Evolutionary conservation across 768 basidiomycete genomes (phyloP).

Genomic region (Rhodotorula babjevae): DNA sequence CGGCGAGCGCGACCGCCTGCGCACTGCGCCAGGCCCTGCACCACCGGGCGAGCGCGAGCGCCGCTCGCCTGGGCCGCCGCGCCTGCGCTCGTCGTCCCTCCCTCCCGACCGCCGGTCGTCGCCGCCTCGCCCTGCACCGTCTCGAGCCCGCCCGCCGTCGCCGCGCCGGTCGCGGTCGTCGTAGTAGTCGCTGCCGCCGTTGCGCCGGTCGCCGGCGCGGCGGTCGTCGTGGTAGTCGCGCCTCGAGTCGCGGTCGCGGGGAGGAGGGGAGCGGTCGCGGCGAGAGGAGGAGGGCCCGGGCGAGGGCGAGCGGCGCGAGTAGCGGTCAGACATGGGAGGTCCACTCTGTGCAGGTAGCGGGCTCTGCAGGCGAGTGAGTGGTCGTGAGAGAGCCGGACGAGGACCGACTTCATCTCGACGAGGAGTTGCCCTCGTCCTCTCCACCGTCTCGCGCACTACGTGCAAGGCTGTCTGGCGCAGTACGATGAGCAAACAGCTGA

Average conservation of each 20-base stretch:
- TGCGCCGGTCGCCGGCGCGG: not conserved
- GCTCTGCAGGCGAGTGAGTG: too few relatives aligned
- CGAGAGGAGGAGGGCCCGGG: not conserved
- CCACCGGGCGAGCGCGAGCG: not conserved
- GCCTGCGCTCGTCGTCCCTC: constrained; percentile 13
- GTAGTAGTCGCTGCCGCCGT: not conserved
- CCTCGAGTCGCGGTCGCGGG: not conserved
- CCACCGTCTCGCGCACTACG: too few relatives aligned
- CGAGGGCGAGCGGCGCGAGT: not conserved
- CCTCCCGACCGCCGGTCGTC: not conserved
- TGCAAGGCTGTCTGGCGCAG: too few relatives aligned
- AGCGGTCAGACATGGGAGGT: not conserved
- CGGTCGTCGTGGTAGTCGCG: not conserved
- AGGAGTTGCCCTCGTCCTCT: too few relatives aligned
- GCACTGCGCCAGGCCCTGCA: constrained; percentile 26
- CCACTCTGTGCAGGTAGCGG: too few relatives aligned
- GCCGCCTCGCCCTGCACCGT: not conserved
- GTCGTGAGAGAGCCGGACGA: too few relatives aligned
- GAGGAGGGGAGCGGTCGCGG: not conserved
- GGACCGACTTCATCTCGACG: too few relatives aligned
- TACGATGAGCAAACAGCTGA: too few relatives aligned
- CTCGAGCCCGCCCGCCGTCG: not conserved
- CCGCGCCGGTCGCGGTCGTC: not conserved
- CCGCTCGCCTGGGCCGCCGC: constrained; percentile 6
- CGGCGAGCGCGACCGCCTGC: constrained; percentile 12